These are phyloP conservation scores for Incumbomyces lentus DNA, from an alignment of 2,329 filamentous ascomycete species.

Conservation along the genomic window DNA sequence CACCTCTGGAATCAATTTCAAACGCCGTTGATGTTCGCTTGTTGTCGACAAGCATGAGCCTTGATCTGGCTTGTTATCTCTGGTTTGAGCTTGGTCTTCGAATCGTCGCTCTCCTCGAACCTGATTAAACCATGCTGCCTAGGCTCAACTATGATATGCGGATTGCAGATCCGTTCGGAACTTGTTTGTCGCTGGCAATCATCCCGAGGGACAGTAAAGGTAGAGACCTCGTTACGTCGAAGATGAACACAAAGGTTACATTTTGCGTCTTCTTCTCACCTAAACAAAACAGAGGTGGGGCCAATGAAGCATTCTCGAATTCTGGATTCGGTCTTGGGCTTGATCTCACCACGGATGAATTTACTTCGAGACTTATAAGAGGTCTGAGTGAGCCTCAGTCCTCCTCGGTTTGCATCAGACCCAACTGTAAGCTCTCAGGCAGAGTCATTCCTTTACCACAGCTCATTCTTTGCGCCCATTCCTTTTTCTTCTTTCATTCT, in stretches of 20 bases:
- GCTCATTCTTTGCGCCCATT: not conserved
- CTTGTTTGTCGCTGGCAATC: not conserved
- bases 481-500: slow-evolving; percentile 6
- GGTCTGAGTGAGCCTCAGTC: slow-evolving; percentile 1
- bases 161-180: not conserved
- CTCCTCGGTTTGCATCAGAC: not conserved
- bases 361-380: slow-evolving; percentile 11
- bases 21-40: not conserved
- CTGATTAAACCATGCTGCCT: not conserved
- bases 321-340: not conserved
- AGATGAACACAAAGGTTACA: no score
- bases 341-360: not conserved
- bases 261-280: no score
- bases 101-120: not conserved
- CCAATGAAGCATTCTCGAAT: not conserved
- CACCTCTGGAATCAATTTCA: not conserved
- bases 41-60: not conserved
- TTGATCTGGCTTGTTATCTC: slow-evolving; percentile 1
- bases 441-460: slow-evolving; percentile 12
- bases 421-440: not conserved
- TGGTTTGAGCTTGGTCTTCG: slow-evolving; percentile 1
- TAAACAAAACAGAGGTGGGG: no score
- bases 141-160: not conserved
- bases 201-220: no score
- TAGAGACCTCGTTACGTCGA: no score